Evolutionary conservation across 108 stramenopile genomes (phyloP), one percentile per base, ranked within the genome.

Genomic region (Chaetoceros tenuissimus): DNA sequence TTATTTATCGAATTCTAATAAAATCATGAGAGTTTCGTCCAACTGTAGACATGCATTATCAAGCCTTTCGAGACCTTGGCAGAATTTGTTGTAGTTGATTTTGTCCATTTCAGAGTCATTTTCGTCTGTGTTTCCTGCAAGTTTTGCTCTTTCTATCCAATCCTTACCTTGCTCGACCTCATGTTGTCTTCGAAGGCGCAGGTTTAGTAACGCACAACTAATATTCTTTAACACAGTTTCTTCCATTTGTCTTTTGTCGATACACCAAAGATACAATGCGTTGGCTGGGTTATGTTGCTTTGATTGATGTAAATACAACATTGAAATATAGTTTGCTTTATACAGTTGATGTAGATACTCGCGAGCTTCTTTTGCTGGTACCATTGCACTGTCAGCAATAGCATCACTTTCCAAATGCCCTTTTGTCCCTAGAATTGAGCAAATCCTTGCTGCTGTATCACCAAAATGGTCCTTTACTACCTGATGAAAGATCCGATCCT

Each of bases 121-220:
- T 60, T 90, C 89, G 48, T 83, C 84, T 21, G 55, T 64, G n/a
- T 66, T 62, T 1, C 61, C 78, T 7, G 71, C 71, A 44, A 78
- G 78, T 60, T 82, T 83, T 20, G 81, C 87, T 46, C 89, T 52
- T 62, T 90, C 85, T 55, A 90, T 84, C 83, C 83, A 90, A 48
- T 86, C 81, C 48, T 73, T 82, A 1, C 89, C 89, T 20, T 80
- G 72, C 65, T 86, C 81, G 26, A 81, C 74, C 68, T 90, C 80
- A 57, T 87, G 89, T 55, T 85, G 89, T 34, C 89, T 64, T 21
- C 89, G 53, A 27, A 90, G 51, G 24, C 85, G 56, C 19, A 90
- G 54, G 43, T 90, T 78, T 28, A 69, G 49, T 17, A 81, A 48
- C 7, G 85, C 82, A 24, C 66, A 69, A 31, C 67, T 64, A 2